Conservation (phyloP, 2,329 filamentous ascomycete genomes). For the Claviceps spartinae region DNA sequence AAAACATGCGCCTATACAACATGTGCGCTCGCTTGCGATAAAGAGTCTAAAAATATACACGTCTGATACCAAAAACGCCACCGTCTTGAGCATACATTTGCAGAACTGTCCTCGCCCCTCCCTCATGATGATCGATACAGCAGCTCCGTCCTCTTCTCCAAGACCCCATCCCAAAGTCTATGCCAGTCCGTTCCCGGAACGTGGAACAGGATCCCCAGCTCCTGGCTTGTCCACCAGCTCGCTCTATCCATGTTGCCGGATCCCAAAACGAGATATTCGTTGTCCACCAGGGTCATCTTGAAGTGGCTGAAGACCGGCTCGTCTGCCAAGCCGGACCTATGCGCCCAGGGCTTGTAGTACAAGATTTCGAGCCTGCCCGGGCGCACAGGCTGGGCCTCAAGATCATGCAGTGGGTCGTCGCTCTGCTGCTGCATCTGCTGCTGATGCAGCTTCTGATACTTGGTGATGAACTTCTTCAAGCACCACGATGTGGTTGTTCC, state of each 20-base stretch:
- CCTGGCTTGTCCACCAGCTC: constrained; percentile 79
- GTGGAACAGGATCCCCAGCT: constrained; percentile 54
- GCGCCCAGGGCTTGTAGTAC: constrained; percentile 37
- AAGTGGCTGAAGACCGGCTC: constrained; percentile 64
- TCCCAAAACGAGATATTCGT: constrained; percentile 52
- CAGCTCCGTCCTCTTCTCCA: constrained; percentile 22
- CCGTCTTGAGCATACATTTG: no score
- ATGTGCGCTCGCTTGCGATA: no score
- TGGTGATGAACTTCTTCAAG: constrained; percentile 42
- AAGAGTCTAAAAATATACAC: no score
- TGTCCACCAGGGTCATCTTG: constrained; percentile 64
- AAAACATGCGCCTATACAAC: no score
- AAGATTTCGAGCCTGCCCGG: constrained; percentile 42
- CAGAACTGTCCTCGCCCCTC: neutral
- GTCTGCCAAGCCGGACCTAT: constrained; percentile 18
- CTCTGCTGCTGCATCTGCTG: constrained; percentile 3
- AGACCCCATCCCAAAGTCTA: constrained; percentile 25
- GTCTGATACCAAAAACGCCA: no score
- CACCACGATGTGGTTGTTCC: constrained; percentile 59
- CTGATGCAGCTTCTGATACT: constrained; percentile 27
- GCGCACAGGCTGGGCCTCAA: constrained; percentile 28
- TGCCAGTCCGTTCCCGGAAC: constrained; percentile 24
- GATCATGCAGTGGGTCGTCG: constrained; percentile 9
- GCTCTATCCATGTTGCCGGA: constrained; percentile 77
- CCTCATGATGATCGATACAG: constrained; percentile 2